Base-by-base conservation (phyloP, 1,139 yeast species). In the Candida anutae region DNA sequence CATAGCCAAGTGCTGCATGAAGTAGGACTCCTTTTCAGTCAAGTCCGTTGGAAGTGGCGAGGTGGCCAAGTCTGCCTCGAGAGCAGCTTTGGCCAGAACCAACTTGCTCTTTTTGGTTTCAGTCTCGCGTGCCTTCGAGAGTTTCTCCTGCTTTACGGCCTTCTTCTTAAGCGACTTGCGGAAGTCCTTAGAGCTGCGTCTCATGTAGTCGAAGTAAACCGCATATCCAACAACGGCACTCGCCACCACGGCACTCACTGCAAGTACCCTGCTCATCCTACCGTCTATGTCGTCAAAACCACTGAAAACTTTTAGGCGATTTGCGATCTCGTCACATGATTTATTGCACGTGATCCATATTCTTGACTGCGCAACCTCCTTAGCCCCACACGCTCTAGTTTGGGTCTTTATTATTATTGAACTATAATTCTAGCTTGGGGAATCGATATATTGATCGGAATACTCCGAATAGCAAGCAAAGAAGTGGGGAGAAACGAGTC, bases 161-260 rank as follows among this genome's bases (percentile, higher is more conserved):
- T 73, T 69, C 55, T 73, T 75, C 53, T 73, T 75, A 46, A 88
- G 69, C 30, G 71, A 53, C 49, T 72, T 77, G 68, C 98, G 82
- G 70, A 90, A 90, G 29, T 75, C 81, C 14, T 81, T 58, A 33
- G 82, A 76, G 56, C 69, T 69, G 65, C 97, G 83, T 62, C 98
- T 84, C 59, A 71, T 73, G 66, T 87, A 83, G 60, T 90, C 98
- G 49, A 90, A 90, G 64, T 84, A 90, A 26, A 76, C 64, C 33
- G 93, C 85, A 57, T 90, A 90, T 12, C 87, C 88, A 29, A 78
- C 62, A 33, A 62, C 40, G 14, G 77, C 70, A 28, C 79, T 68
- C 22, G 76, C 66, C 21, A 69, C 71, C 20, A 38, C 28, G 24
- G 74, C 62, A 20, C 76, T 62, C 34, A 75, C 52, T 23, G 74